These are phyloP conservation scores for Mentha longifolia DNA, from an alignment of 257 asterid species.

Conservation along the genomic window DNA sequence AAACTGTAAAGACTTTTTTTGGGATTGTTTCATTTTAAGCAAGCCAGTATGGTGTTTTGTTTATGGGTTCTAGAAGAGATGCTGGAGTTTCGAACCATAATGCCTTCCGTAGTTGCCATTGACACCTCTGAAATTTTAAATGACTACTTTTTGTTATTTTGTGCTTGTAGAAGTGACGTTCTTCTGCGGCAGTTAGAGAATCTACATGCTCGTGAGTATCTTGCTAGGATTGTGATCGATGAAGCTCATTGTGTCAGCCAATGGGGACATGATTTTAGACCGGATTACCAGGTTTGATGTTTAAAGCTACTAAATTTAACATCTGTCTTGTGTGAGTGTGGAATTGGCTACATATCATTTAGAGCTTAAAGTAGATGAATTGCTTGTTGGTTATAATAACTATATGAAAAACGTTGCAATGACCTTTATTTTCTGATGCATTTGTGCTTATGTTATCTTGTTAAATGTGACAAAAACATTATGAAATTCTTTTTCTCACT, in stretches of 20 bases:
- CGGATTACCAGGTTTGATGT: slow-evolving; percentile 89
- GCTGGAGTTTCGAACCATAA: background rate
- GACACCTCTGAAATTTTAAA: slow-evolving; percentile 17
- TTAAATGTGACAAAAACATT: background rate
- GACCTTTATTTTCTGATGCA: slow-evolving; percentile 2
- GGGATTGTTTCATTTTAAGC: slow-evolving; percentile 5
- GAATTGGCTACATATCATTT: slow-evolving; percentile 18
- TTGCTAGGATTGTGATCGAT: slow-evolving; percentile 94
- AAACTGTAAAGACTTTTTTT: slow-evolving; percentile 4
- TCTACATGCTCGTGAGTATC: slow-evolving; percentile 72
- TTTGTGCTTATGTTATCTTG: background rate
- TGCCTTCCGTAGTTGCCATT: slow-evolving; percentile 3
- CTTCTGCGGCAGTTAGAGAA: slow-evolving; percentile 86
- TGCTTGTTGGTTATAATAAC: background rate
- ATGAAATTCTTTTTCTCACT: background rate
- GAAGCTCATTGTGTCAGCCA: slow-evolving; percentile 99
- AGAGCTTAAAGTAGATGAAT: slow-evolving; percentile 26
- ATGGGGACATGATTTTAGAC: slow-evolving; percentile 99
- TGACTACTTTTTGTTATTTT: slow-evolving; percentile 22
- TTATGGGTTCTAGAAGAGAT: slow-evolving; percentile 14
- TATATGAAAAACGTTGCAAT: background rate
- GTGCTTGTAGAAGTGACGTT: slow-evolving; percentile 79
- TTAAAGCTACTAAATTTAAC: slow-evolving; percentile 13
- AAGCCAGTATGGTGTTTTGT: background rate
- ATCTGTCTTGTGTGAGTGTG: slow-evolving; percentile 7